These are phyloP conservation scores for Stereum hirsutum DNA, from an alignment of 1,284 basidiomycete genomes.

Conservation along the genomic window DNA sequence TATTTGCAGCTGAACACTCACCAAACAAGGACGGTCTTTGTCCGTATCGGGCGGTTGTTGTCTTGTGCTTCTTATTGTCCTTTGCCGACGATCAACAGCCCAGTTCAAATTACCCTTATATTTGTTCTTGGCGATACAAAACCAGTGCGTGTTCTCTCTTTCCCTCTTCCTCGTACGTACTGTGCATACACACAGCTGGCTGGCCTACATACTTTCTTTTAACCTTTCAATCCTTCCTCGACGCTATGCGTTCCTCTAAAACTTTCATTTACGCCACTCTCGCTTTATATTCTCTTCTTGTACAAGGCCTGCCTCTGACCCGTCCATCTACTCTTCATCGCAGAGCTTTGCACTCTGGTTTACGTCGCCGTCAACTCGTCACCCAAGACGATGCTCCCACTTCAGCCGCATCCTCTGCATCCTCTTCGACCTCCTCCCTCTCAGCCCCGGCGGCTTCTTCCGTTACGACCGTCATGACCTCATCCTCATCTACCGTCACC, in stretches of 20 bases:
- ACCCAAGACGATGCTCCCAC: neutral
- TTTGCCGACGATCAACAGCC: neutral
- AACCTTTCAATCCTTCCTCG: neutral
- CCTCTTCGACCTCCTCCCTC: neutral
- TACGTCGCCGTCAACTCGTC: neutral
- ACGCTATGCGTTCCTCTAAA: constrained; percentile 4
- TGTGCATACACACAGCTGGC: neutral
- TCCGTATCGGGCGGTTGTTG: no score
- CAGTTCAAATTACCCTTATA: neutral
- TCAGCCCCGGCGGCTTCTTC: neutral
- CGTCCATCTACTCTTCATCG: neutral
- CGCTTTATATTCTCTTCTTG: neutral
- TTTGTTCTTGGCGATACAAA: neutral
- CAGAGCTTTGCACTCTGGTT: neutral
- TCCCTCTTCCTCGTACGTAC: neutral
- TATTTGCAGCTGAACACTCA: no score
- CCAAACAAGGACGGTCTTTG: no score
- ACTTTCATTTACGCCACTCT: constrained; percentile 4
- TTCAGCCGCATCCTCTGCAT: neutral
- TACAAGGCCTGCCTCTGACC: constrained; percentile 4
- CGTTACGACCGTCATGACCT: neutral
- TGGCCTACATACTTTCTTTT: neutral
- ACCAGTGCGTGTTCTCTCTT: neutral
- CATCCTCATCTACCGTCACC: neutral
- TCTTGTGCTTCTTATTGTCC: no score